A percentile compares a stretch with the other conserved stretches of the same genome.
Evolutionary conservation across 1,284 basidiomycete species (phyloP).

Genomic region (Caloboletus firmus): DNA sequence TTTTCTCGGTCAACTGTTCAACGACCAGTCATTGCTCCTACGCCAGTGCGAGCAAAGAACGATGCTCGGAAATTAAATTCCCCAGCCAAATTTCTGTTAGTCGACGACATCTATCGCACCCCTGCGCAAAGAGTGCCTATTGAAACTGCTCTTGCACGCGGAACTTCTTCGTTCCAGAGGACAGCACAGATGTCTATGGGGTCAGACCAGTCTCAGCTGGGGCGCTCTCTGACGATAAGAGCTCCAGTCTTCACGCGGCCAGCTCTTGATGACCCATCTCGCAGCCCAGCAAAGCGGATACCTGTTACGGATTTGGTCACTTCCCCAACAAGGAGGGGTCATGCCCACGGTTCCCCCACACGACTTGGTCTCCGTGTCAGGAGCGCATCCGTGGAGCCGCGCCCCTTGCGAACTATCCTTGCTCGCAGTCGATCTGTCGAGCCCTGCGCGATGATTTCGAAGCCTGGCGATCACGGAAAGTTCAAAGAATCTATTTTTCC

Average conservation of each 20-base stretch:
- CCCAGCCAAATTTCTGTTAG: conserved; percentile 37
- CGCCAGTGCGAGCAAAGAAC: conserved; percentile 22
- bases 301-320: conserved; percentile 36
- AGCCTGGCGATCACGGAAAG: conserved; percentile 12
- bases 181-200: conserved; percentile 28
- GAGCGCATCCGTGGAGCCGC: conserved; percentile 32
- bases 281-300: conserved; percentile 61
- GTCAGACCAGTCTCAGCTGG: conserved; percentile 8
- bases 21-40: conserved; percentile 20
- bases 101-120: conserved; percentile 45
- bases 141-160: conserved; percentile 47
- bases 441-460: conserved; percentile 15
- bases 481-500: conserved; percentile 25
- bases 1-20: conserved; percentile 21
- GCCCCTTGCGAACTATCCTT: conserved; percentile 4
- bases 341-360: conserved; percentile 26
- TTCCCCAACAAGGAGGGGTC: conserved; percentile 25
- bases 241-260: conserved; percentile 39
- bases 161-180: conserved; percentile 51
- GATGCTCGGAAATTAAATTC: conserved; percentile 23
- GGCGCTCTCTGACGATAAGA: conserved; percentile 12
- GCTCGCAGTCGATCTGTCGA: conserved; percentile 36
- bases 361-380: conserved; percentile 22
- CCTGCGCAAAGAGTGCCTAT: conserved; percentile 64
- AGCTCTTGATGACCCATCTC: conserved; percentile 38